Base-by-base conservation (phyloP, 345 rosid genomes). In the Geranium rotundifolium region DNA sequence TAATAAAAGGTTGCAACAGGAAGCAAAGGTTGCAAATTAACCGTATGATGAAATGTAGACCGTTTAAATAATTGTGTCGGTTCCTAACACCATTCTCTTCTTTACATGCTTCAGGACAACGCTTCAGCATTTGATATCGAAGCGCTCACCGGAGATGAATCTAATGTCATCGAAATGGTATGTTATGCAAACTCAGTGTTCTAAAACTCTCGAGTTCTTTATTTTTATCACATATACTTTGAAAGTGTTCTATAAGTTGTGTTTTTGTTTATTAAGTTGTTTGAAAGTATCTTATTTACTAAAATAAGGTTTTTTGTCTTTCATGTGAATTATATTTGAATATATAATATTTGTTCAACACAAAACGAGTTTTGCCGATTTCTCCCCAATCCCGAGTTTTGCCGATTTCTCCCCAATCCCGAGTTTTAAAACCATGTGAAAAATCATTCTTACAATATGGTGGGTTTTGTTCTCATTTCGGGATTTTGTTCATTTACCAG, bases 161-260 rank as follows among this genome's bases (percentile, higher is more conserved):
- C 95, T 37, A 65, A 83, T 69, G 81, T 87, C 39, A 83, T 90
- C 62, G 97, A 93, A 61, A 79, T 93, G 97, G 89, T 85, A 81
- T 14, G 64, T 39, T 17, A 23, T 23, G 27, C 27, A 23, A 23
- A 23, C 27, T 23, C 2, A 23, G 27, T 23, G 27, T 23, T 23
- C 27, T 23, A 23, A 23, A 23, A 23, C 27, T 23, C 27, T 23
- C 27, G 27, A 23, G 27, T 23, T 23, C 27, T 23, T 23, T 23
- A 23, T 23, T 23, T 23, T 23, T 23, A 23, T 23, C 27, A 23
- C 27, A 2, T 23, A 23, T 23, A 0, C 1, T 23, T 23, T 23
- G 27, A 23, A 23, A 23, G 1, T 23, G 27, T 23, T 23, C 27
- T 23, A 23, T 23, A 23, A 23, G 27, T 23, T 23, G 27, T 23